Conservation (phyloP, 305 asterid genomes). For the Rubia tinctorum region DNA sequence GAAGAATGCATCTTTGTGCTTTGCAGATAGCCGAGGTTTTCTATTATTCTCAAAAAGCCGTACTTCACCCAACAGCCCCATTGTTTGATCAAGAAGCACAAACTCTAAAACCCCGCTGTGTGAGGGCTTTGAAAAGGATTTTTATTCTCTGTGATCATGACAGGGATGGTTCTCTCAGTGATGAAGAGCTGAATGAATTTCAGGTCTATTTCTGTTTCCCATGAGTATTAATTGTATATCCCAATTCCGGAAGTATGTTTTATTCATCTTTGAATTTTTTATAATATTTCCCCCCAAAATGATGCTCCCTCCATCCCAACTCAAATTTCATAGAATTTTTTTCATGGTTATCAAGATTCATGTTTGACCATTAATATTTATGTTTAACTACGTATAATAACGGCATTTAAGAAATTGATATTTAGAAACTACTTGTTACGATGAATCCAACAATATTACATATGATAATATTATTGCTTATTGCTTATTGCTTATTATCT, state of each 20-base stretch:
- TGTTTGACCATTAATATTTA: no score
- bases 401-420: no score
- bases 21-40: conserved; percentile 89
- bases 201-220: conserved; percentile 46
- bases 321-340: no score
- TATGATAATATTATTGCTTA: no score
- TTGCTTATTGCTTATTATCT: no score
- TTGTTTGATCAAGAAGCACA: conserved; percentile 96
- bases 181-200: conserved; percentile 91
- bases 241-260: background rate
- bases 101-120: conserved; percentile 90
- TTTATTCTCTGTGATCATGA: conserved; percentile 92
- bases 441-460: no score
- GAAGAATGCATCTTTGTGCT: background rate
- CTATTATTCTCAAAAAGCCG: conserved; percentile 94
- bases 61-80: conserved; percentile 99
- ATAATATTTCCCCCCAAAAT: background rate
- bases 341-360: no score
- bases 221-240: background rate
- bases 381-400: no score
- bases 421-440: no score
- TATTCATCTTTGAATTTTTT: background rate
- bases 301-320: no score
- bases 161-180: conserved; percentile 98
- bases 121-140: conserved; percentile 92